Evolutionary conservation across 805 yeast genomes (phyloP), one percentile per base, ranked within the genome.

Genomic region (Clavispora asparagi): DNA sequence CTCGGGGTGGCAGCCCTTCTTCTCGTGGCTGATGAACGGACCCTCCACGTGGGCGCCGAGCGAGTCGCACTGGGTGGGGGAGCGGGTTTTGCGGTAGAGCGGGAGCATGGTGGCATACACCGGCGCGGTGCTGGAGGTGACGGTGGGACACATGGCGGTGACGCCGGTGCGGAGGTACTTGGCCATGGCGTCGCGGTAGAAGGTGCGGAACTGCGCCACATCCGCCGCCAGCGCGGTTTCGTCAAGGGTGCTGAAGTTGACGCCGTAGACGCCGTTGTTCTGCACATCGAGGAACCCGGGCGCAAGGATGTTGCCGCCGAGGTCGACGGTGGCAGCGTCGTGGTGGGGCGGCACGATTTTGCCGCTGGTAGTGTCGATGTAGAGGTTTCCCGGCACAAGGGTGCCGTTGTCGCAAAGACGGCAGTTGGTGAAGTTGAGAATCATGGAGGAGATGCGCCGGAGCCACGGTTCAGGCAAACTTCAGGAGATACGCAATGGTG

Each of bases 1-100:
- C 12, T 63, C 63, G 1, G 77, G 78, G 52, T 76, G 81, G 50
- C 81, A 76, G 4, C 81, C 81, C 52, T 71, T 74, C 54, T 76
- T 76, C 39, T 62, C 56, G 33, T 65, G 60, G 45, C 73, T 76
- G 48, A 79, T 71, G 56, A 79, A 78, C 7, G 84, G 84, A 6
- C 84, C 84, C 53, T 79, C 84, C 35, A 76, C 61, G 56, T 79
- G 84, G n/a, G 80, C 80, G 10, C 84, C 84, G 46, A 79, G 61
- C 4, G 75, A 68, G 54, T 76, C 81, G 13, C 72, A 56, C 56
- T 61, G 67, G 41, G 53, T 50, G 30, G 52, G 27, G 2, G 60
- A 51, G 32, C 78, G 59, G 11, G 67, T 59, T 29, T 64, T 62
- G 16, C 61, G 62, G 48, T 77, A 65, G 26, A 68, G 50, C 6